Percentiles rank a stretch among this genome's conserved stretches.
These are phyloP conservation scores for Gentiana dahurica DNA, from an alignment of 257 asterid genomes.

Conservation along the genomic window DNA sequence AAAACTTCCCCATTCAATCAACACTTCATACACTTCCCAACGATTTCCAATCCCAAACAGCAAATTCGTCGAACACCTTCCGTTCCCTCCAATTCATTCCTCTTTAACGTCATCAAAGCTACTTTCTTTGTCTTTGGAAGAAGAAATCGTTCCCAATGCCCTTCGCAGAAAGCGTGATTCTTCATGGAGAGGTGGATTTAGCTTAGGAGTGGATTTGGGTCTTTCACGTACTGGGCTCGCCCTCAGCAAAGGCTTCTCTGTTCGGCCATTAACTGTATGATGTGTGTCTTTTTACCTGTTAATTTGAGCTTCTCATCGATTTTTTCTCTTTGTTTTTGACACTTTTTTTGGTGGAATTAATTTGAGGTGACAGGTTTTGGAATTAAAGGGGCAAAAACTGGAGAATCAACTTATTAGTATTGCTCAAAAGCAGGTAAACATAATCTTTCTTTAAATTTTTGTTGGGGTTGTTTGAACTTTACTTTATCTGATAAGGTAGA, in stretches of 20 bases:
- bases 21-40: background rate
- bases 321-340: background rate
- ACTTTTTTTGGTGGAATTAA: background rate
- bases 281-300: background rate
- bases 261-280: slow-evolving; percentile 69
- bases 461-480: background rate
- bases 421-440: slow-evolving; percentile 57
- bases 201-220: slow-evolving; percentile 87
- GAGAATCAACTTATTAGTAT: slow-evolving; percentile 71
- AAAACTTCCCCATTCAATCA: background rate
- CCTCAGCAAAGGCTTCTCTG: slow-evolving; percentile 72
- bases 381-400: slow-evolving; percentile 73
- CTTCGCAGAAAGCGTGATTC: slow-evolving; percentile 49
- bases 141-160: slow-evolving; percentile 66
- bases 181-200: slow-evolving; percentile 81
- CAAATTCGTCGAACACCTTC: background rate
- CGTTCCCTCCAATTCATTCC: background rate
- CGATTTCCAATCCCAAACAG: background rate
- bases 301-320: background rate
- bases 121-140: slow-evolving; percentile 16
- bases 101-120: background rate
- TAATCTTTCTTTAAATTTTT: no score
- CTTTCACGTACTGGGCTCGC: slow-evolving; percentile 79
- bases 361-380: slow-evolving; percentile 44
- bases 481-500: background rate